Evolutionary conservation across 163 green algal genomes (phyloP).

Genomic region (Volvox carteri): DNA sequence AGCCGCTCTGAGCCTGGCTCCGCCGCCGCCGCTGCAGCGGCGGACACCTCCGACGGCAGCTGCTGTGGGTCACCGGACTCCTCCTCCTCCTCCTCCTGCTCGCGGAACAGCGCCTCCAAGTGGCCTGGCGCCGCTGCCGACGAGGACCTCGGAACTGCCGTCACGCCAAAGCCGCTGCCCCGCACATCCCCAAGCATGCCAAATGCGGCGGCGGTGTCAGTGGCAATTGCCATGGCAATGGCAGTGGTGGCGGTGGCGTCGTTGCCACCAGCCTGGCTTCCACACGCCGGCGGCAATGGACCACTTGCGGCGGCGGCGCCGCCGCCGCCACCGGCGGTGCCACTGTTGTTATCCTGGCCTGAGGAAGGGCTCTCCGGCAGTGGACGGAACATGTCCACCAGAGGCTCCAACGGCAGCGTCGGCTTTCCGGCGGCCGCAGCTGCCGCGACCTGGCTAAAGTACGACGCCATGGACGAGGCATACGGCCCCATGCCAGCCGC

Average conservation of each 20-base stretch:
- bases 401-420: conserved; percentile 12
- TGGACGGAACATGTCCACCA: conserved; percentile 36
- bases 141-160: neutral
- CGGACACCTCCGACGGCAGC: neutral
- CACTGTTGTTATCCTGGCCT: neutral
- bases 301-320: neutral
- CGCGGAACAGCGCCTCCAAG: neutral
- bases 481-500: neutral
- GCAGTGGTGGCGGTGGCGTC: neutral
- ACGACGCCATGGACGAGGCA: neutral
- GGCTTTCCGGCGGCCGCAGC: neutral
- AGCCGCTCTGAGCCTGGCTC: neutral
- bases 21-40: neutral
- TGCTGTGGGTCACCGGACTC: neutral
- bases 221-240: neutral
- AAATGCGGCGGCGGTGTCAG: neutral
- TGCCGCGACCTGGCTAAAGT: neutral
- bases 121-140: neutral
- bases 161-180: neutral
- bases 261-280: too few relatives aligned
- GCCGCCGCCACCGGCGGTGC: neutral
- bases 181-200: neutral
- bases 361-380: conserved; percentile 20
- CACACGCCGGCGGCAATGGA: neutral
- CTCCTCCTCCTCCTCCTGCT: too few relatives aligned